A percentile compares a stretch with the other conserved stretches of the same genome.
These are phyloP conservation scores for Ganoderma boninense DNA, from an alignment of 1,284 basidiomycete genomes.

Conservation along the genomic window DNA sequence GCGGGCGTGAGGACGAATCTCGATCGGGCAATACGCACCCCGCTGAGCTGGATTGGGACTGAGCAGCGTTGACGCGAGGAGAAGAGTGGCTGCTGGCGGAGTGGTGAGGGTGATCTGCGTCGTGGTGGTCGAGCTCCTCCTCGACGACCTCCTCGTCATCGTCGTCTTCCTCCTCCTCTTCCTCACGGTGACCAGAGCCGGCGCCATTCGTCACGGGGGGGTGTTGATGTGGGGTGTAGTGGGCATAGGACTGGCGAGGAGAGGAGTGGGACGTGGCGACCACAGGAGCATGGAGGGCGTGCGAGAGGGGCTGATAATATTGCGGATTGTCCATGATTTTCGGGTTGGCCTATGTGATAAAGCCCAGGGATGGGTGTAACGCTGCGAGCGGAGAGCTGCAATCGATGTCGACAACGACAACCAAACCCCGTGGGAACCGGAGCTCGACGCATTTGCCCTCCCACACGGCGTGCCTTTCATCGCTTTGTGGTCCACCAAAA, in stretches of 20 bases:
- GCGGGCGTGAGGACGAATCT: conserved; percentile 25
- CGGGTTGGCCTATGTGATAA: conserved; percentile 34
- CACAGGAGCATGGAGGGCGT: conserved; percentile 71
- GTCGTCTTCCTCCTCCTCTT: conserved; percentile 71
- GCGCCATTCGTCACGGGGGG: conserved; percentile 38
- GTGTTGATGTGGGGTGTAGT: conserved; percentile 39
- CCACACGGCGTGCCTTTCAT: conserved; percentile 29
- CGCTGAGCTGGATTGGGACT: conserved; percentile 37
- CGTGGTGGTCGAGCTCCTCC: conserved; percentile 64
- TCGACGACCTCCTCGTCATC: conserved; percentile 75
- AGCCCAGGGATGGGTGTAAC: conserved; percentile 40
- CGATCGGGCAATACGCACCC: conserved; percentile 43
- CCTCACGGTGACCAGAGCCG: conserved; percentile 38
- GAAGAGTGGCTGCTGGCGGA: conserved; percentile 41
- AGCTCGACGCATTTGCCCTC: conserved; percentile 27
- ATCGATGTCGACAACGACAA: conserved; percentile 39
- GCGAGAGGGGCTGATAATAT: conserved; percentile 80
- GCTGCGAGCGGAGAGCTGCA: conserved; percentile 38
- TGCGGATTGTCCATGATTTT: conserved; percentile 75
- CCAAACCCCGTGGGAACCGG: conserved; percentile 40
- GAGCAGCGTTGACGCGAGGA: conserved; percentile 38
- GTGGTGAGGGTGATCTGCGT: conserved; percentile 34
- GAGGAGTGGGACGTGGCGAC: conserved; percentile 37
- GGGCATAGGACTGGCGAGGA: conserved; percentile 38
- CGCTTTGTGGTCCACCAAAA: conserved; percentile 15